These are phyloP conservation scores for Sporothrix brunneoviolacea DNA, from an alignment of 2,329 filamentous ascomycete genomes.

Conservation along the genomic window DNA sequence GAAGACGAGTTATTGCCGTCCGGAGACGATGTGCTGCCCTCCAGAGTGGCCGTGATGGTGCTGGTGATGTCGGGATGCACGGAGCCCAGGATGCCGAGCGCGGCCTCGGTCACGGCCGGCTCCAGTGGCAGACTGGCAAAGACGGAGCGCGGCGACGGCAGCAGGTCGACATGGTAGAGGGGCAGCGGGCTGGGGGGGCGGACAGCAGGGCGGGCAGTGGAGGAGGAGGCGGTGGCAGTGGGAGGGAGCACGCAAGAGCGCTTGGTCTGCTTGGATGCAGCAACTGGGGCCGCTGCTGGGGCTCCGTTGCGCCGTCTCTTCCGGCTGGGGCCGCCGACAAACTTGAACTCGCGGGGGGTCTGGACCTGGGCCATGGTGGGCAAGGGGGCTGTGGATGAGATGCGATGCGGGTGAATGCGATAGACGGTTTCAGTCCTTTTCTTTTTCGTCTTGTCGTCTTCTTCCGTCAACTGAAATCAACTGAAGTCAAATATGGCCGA, in stretches of 20 bases:
- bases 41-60: neutral
- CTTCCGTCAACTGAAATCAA: too few species aligned
- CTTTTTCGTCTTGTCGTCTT: too few species aligned
- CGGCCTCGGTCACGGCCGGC: too few species aligned
- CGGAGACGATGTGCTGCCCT: neutral
- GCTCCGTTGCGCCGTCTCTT: slow-evolving; percentile 17
- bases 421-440: too few species aligned
- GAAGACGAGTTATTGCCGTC: neutral
- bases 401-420: too few species aligned
- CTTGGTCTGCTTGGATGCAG: neutral
- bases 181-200: neutral
- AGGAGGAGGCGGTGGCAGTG: neutral
- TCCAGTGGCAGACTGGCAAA: neutral
- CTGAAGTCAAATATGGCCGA: slow-evolving; percentile 8
- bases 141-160: neutral
- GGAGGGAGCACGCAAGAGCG: neutral
- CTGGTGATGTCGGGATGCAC: slow-evolving; percentile 1
- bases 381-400: neutral
- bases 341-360: slow-evolving; percentile 21
- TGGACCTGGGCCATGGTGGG: slow-evolving; percentile 4
- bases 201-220: too few species aligned
- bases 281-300: neutral
- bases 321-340: slow-evolving; percentile 20
- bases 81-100: too few species aligned
- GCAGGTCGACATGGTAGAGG: neutral